These are phyloP conservation scores for Penicillium occitanis DNA, from an alignment of 2,329 filamentous ascomycete genomes.

Conservation along the genomic window DNA sequence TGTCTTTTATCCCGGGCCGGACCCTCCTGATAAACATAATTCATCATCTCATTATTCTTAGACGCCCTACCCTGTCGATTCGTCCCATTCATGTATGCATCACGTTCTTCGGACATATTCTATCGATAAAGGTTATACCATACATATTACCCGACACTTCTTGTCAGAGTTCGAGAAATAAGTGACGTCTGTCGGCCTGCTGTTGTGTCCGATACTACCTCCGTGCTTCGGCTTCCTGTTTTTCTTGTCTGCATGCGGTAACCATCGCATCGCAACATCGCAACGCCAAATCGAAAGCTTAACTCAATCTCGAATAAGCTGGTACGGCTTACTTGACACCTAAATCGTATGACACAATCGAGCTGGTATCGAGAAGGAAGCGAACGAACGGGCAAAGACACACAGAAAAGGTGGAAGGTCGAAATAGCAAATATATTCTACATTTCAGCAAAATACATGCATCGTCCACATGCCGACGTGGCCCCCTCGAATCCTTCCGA, in stretches of 20 bases:
- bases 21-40: conserved; percentile 4
- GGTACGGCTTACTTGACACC: not conserved
- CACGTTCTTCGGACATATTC: not conserved
- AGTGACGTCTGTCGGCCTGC: not conserved
- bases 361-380: conserved; percentile 24
- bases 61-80: not conserved
- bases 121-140: not conserved
- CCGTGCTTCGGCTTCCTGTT: not conserved
- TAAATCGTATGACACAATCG: not conserved
- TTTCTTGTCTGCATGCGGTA: conserved; percentile 12
- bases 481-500: conserved; percentile 34
- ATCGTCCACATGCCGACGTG: conserved; percentile 40
- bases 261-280: conserved; percentile 5
- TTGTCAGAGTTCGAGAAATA: not conserved
- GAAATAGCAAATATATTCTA: conserved; percentile 6
- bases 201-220: conserved; percentile 5
- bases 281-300: not conserved
- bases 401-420: not conserved
- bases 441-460: conserved; percentile 8
- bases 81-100: not conserved
- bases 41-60: not conserved
- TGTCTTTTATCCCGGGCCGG: not conserved
- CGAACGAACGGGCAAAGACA: not conserved
- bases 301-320: not conserved
- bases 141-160: not conserved